Evolutionary conservation across 1,139 yeast species (phyloP).

Genomic region (Geotrichum citri-aurantii): DNA sequence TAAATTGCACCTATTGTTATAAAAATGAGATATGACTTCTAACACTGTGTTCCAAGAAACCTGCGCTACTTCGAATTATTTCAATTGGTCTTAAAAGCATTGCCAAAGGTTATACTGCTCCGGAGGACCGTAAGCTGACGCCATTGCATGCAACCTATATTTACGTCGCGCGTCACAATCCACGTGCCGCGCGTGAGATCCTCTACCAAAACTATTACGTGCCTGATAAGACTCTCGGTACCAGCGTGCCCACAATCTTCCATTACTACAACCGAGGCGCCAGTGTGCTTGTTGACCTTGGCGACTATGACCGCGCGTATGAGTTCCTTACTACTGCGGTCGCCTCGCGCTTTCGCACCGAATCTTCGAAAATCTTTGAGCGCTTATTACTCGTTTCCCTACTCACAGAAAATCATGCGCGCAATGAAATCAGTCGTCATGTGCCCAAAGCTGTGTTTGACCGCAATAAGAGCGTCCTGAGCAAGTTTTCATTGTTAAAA

Average conservation of each 20-base stretch:
- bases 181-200: constrained; percentile 8
- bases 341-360: constrained; percentile 16
- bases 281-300: constrained; percentile 20
- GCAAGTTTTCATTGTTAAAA: constrained; percentile 5
- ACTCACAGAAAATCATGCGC: constrained; percentile 17
- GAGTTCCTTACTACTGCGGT: constrained; percentile 25
- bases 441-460: constrained; percentile 9
- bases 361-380: constrained; percentile 17
- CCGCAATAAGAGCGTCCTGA: background rate
- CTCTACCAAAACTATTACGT: constrained; percentile 7
- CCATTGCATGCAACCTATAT: constrained; percentile 18
- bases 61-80: constrained; percentile 7
- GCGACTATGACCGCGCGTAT: constrained; percentile 24
- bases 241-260: constrained; percentile 14
- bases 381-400: constrained; percentile 19
- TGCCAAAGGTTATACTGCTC: background rate
- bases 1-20: background rate
- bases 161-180: constrained; percentile 3
- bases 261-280: constrained; percentile 28
- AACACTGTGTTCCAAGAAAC: constrained; percentile 1
- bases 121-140: constrained; percentile 4
- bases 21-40: background rate
- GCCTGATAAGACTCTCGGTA: constrained; percentile 14
- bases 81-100: constrained; percentile 10
- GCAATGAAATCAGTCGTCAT: constrained; percentile 3